Evolutionary conservation across 1,139 yeast genomes (phyloP).

Genomic region (Insectozyma bohioensis): DNA sequence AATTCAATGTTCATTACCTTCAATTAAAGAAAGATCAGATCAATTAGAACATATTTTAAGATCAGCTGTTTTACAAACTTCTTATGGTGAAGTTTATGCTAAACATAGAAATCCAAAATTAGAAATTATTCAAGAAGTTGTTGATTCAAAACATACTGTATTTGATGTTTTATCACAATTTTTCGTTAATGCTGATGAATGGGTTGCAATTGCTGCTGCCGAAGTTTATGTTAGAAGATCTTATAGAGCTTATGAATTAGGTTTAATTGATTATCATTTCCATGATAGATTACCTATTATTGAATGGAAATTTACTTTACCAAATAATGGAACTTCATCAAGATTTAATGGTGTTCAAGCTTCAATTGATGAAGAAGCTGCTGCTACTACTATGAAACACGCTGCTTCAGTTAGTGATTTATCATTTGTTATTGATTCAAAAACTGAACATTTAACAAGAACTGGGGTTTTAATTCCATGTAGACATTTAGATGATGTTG

Average conservation of each 20-base stretch:
- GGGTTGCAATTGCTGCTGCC: conserved; percentile 93
- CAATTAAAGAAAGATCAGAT: conserved; percentile 92
- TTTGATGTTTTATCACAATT: conserved; percentile 95
- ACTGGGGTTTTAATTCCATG: conserved; percentile 87
- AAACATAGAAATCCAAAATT: conserved; percentile 82
- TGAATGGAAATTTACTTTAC: conserved; percentile 90
- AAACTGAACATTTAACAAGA: conserved; percentile 58
- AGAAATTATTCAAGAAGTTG: conserved; percentile 81
- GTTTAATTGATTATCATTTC: conserved; percentile 65
- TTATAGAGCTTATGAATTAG: conserved; percentile 91
- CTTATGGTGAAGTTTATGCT: conserved; percentile 79
- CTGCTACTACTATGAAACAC: conserved; percentile 58
- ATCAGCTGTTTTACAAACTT: conserved; percentile 84
- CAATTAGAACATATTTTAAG: conserved; percentile 94
- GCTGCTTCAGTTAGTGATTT: conserved; percentile 92
- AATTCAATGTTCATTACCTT: conserved; percentile 94
- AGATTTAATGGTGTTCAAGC: conserved; percentile 67
- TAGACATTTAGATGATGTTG: conserved; percentile 83
- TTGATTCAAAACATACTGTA: conserved; percentile 93
- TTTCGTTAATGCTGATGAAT: conserved; percentile 77
- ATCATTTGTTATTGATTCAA: conserved; percentile 74
- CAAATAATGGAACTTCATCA: conserved; percentile 59
- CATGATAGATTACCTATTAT: conserved; percentile 66
- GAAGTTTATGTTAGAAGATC: conserved; percentile 97
- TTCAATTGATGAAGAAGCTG: conserved; percentile 31